A percentile compares a stretch with the other conserved stretches of the same genome.
Evolutionary conservation across 192 early-diverging fungal species (phyloP).

Genomic region (Obelidium mucronatum): DNA sequence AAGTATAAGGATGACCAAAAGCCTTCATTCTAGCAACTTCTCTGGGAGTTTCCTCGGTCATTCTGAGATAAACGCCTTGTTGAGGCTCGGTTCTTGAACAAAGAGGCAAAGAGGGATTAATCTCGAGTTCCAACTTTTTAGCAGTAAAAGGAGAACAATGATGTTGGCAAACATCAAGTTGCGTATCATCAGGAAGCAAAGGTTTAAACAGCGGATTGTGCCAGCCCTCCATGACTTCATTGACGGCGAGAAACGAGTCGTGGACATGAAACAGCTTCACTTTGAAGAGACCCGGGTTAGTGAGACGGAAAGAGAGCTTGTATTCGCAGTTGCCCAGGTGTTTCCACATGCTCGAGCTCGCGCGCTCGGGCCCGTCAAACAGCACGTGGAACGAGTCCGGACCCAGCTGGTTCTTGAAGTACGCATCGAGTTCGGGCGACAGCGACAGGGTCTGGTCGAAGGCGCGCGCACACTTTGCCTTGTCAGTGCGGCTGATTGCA

Average conservation of each 20-base stretch:
- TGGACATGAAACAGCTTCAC: conserved; percentile 12
- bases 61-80: conserved; percentile 18
- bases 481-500: neutral
- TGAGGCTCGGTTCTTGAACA: conserved; percentile 17
- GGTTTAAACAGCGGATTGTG: neutral
- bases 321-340: conserved; percentile 30
- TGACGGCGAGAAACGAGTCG: conserved; percentile 21
- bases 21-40: neutral
- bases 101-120: neutral
- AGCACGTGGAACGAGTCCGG: conserved; percentile 17
- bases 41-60: neutral
- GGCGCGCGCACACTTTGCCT: neutral
- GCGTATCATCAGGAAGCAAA: neutral
- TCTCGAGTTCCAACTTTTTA: neutral
- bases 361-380: conserved; percentile 10
- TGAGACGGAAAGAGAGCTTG: conserved; percentile 25
- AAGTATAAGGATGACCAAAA: conserved; percentile 1
- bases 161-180: conserved; percentile 5
- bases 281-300: conserved; percentile 18
- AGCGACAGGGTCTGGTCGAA: neutral
- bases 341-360: neutral
- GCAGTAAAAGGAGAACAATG: neutral
- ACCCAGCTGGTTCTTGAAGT: conserved; percentile 3
- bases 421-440: neutral
- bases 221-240: neutral